Percentiles rank a stretch among this genome's conserved stretches.
phyloP scores from a whole-genome alignment of 352 stramenopile genomes.

The Globisporangium iwayamae region DNA sequence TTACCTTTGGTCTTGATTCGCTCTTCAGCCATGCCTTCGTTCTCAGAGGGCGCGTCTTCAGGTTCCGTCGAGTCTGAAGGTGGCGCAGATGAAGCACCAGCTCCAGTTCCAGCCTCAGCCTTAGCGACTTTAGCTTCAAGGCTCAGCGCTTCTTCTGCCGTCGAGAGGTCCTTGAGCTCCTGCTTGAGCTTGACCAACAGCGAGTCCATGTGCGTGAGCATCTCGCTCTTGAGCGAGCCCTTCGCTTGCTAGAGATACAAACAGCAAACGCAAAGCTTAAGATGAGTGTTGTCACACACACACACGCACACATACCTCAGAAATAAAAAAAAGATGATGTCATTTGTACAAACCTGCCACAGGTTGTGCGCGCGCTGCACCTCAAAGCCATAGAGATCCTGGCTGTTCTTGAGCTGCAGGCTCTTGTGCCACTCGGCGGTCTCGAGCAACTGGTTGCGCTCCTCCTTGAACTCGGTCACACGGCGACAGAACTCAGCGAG shows the following conservation, averaged over 20 bases:
- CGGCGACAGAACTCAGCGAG: constrained; percentile 79
- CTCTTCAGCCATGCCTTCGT: constrained; percentile 9
- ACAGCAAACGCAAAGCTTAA: neutral
- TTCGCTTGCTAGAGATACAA: constrained; percentile 37
- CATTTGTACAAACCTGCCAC: constrained; percentile 30
- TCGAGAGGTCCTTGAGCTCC: constrained; percentile 43
- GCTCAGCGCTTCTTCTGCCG: constrained; percentile 15
- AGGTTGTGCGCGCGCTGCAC: constrained; percentile 67
- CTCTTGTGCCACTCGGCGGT: constrained; percentile 79
- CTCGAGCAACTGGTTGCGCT: constrained; percentile 69
- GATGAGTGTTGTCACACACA: neutral
- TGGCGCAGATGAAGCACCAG: neutral
- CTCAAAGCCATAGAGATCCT: constrained; percentile 78
- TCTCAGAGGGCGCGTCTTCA: constrained; percentile 8
- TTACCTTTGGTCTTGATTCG: constrained; percentile 13
- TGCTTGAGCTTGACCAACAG: constrained; percentile 42
- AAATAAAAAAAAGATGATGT: neutral
- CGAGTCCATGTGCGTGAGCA: constrained; percentile 44
- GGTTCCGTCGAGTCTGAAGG: constrained; percentile 10
- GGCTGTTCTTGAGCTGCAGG: constrained; percentile 79
- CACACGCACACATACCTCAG: neutral
- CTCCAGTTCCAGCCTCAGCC: neutral
- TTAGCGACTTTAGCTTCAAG: constrained; percentile 12
- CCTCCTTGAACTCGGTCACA: constrained; percentile 81
- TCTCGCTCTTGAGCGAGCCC: constrained; percentile 44